Conservation (phyloP, 2,329 filamentous ascomycete species). For the Metarhizium brunneum region DNA sequence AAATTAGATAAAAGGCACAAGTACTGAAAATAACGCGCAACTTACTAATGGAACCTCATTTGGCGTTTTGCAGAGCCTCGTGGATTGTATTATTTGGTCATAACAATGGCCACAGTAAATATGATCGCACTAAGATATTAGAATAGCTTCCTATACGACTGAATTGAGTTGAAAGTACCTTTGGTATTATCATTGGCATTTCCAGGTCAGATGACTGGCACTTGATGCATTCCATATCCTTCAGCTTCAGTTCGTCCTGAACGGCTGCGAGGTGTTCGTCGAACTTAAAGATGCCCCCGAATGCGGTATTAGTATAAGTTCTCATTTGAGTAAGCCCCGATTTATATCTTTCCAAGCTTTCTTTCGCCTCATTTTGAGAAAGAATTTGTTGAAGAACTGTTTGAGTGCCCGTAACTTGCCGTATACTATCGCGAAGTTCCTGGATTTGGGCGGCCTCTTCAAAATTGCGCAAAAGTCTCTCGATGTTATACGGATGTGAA, state of each 20-base stretch:
- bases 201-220: slow-evolving; percentile 4
- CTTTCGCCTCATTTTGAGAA: not conserved
- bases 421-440: not conserved
- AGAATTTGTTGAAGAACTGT: slow-evolving; percentile 8
- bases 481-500: slow-evolving; percentile 20
- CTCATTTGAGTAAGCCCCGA: slow-evolving; percentile 9
- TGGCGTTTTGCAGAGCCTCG: not conserved
- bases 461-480: slow-evolving; percentile 12
- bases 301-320: not conserved
- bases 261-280: slow-evolving; percentile 5
- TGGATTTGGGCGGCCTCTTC: not conserved
- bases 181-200: rapidly evolving
- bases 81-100: not conserved
- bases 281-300: slow-evolving; percentile 15
- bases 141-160: not conserved
- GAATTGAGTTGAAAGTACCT: not conserved
- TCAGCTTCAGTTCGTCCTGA: slow-evolving; percentile 6
- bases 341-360: slow-evolving; percentile 5
- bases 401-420: not conserved
- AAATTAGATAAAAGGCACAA: no score
- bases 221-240: not conserved
- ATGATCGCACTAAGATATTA: slow-evolving; percentile 23
- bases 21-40: no score
- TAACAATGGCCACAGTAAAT: slow-evolving; percentile 20
- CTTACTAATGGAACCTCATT: not conserved